Conservation (phyloP, 257 asterid species). For the Primulina tabacum region DNA sequence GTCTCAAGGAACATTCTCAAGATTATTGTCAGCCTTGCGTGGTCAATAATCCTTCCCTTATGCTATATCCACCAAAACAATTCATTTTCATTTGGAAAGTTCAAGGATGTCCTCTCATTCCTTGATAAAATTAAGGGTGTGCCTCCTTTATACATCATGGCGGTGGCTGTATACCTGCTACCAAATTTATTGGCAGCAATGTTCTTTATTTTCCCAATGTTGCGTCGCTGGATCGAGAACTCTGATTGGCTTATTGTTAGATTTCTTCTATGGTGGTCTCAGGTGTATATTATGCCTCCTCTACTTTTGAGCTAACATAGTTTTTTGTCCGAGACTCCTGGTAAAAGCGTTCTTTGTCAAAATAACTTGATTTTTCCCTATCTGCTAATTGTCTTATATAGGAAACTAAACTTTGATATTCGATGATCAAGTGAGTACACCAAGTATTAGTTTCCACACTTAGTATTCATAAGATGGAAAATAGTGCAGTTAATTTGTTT, state of each 20-base stretch:
- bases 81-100: conserved; percentile 36
- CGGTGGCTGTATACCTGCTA: conserved; percentile 66
- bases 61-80: conserved; percentile 59
- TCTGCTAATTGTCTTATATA: background rate
- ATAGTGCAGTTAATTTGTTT: background rate
- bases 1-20: conserved; percentile 73
- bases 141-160: conserved; percentile 83
- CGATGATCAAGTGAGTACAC: background rate
- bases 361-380: conserved; percentile 14
- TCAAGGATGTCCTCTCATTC: conserved; percentile 48
- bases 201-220: conserved; percentile 86
- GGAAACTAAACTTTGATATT: conserved; percentile 9
- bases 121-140: conserved; percentile 75
- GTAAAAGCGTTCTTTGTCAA: background rate
- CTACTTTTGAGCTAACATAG: conserved; percentile 16
- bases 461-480: background rate
- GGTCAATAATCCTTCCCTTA: conserved; percentile 76
- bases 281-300: conserved; percentile 47
- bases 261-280: conserved; percentile 98
- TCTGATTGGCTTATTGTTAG: conserved; percentile 88
- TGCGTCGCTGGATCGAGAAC: conserved; percentile 91
- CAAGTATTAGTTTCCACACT: background rate
- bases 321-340: conserved; percentile 13
- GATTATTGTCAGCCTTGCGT: conserved; percentile 74
- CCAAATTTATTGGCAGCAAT: conserved; percentile 73